Evolutionary conservation across 2,329 filamentous ascomycete genomes (phyloP).

Genomic region (Penicillium olsonii): DNA sequence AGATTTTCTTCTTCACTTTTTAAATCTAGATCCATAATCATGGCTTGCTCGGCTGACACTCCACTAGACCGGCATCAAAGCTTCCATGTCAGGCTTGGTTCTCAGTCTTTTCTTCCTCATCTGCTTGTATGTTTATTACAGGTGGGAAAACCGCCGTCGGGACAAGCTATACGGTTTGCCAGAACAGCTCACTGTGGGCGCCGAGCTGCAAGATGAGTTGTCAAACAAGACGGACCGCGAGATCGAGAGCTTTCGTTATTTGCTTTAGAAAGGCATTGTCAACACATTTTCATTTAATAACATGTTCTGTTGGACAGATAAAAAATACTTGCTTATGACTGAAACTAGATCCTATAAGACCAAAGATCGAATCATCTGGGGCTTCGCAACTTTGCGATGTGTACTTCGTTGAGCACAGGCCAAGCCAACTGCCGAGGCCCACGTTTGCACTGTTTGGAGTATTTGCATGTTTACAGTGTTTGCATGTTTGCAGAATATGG

Average conservation of each 20-base stretch:
- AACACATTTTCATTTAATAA: neutral
- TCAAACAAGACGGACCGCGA: conserved; percentile 21
- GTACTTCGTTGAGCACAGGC: too few relatives aligned
- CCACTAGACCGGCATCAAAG: conserved; percentile 17
- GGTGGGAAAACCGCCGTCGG: conserved; percentile 15
- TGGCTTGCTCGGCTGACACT: neutral
- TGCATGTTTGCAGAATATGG: too few relatives aligned
- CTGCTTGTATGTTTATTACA: conserved; percentile 13
- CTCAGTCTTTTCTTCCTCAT: conserved; percentile 17
- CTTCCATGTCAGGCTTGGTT: conserved; percentile 16
- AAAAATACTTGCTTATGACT: too few relatives aligned
- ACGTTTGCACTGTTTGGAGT: too few relatives aligned
- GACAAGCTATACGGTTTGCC: conserved; percentile 12
- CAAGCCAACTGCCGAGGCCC: too few relatives aligned
- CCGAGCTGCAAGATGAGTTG: conserved; percentile 18
- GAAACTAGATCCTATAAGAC: too few relatives aligned
- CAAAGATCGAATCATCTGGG: too few relatives aligned
- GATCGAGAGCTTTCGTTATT: conserved; percentile 19
- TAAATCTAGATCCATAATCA: neutral
- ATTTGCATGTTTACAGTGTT: too few relatives aligned
- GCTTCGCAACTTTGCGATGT: too few relatives aligned
- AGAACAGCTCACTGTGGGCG: conserved; percentile 12
- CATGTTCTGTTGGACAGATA: too few relatives aligned
- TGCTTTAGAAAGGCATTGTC: conserved; percentile 4
- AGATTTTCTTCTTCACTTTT: neutral